phyloP scores from a whole-genome alignment of 2,329 filamentous ascomycete genomes.

The Penicillium palitans region DNA sequence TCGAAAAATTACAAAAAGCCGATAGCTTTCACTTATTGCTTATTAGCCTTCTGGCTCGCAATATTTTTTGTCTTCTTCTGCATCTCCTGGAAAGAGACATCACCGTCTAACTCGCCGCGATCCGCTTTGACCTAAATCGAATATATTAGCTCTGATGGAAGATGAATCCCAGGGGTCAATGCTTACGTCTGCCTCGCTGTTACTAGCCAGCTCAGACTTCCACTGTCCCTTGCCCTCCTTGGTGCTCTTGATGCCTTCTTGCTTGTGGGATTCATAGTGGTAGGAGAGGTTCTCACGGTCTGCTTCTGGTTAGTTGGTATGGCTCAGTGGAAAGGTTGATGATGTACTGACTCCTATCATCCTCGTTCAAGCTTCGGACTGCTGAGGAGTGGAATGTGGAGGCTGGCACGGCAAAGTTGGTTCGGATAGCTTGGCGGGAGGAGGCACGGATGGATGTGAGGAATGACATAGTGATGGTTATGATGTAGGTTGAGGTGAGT shows the following conservation, averaged over 20 bases:
- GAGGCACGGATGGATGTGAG: conserved; percentile 30
- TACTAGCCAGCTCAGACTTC: conserved; percentile 74
- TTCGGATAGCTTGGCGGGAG: conserved; percentile 26
- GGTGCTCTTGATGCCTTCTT: conserved; percentile 56
- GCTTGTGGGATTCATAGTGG: conserved; percentile 58
- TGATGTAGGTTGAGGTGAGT: neutral
- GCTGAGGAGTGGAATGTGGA: conserved; percentile 35
- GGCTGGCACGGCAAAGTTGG: conserved; percentile 16
- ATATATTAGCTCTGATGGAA: conserved; percentile 1
- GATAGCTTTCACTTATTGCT: conserved; percentile 1
- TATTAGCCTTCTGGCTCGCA: neutral
- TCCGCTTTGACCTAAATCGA: conserved; percentile 58
- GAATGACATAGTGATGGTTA: conserved; percentile 36
- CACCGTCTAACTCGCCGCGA: conserved; percentile 46
- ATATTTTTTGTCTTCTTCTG: conserved; percentile 61
- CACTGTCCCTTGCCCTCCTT: conserved; percentile 68
- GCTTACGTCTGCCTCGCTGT: conserved; percentile 73
- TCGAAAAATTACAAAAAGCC: neutral
- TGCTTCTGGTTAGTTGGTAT: conserved; percentile 10
- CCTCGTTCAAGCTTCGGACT: conserved; percentile 36
- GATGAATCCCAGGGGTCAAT: neutral
- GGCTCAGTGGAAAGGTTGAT: neutral
- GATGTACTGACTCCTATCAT: conserved; percentile 33
- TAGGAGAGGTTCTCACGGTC: conserved; percentile 47
- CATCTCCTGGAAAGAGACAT: conserved; percentile 50